Evolutionary conservation across 2,329 filamentous ascomycete genomes (phyloP).

Genomic region (Daldinia eschscholtzii): DNA sequence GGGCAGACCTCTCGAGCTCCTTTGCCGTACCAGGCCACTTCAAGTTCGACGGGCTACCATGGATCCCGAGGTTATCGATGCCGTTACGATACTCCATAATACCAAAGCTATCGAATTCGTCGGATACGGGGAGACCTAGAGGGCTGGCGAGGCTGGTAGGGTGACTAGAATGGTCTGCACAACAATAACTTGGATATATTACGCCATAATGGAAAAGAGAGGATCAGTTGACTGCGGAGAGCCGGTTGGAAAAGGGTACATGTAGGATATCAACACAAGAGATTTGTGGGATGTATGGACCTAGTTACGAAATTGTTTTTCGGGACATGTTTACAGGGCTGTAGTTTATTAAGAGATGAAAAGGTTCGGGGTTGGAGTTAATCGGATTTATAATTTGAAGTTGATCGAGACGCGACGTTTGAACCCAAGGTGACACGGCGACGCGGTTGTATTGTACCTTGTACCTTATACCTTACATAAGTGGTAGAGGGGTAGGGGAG

Average conservation of each 20-base stretch:
- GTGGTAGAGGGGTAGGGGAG: too few relatives aligned
- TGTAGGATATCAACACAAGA: too few relatives aligned
- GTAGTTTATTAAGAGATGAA: background rate
- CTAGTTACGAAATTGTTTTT: background rate
- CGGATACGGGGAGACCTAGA: background rate
- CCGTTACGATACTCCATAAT: background rate
- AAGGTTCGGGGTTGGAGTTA: background rate
- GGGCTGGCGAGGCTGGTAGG: background rate
- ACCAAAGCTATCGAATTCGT: background rate
- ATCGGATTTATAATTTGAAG: background rate
- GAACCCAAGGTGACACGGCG: background rate
- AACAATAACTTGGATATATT: background rate
- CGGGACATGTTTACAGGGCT: background rate
- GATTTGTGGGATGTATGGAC: background rate
- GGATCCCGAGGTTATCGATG: background rate
- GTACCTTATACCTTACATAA: too few relatives aligned
- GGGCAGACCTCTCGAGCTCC: background rate
- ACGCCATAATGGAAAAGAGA: background rate
- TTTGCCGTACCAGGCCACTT: background rate
- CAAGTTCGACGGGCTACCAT: background rate
- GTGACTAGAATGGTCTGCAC: too few relatives aligned
- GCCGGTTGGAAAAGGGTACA: background rate
- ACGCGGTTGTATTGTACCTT: background rate
- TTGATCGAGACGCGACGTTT: conserved; percentile 1
- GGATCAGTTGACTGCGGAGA: too few relatives aligned